Evolutionary conservation across 768 basidiomycete genomes (phyloP).

Genomic region (Psilocybe tampanensis): DNA sequence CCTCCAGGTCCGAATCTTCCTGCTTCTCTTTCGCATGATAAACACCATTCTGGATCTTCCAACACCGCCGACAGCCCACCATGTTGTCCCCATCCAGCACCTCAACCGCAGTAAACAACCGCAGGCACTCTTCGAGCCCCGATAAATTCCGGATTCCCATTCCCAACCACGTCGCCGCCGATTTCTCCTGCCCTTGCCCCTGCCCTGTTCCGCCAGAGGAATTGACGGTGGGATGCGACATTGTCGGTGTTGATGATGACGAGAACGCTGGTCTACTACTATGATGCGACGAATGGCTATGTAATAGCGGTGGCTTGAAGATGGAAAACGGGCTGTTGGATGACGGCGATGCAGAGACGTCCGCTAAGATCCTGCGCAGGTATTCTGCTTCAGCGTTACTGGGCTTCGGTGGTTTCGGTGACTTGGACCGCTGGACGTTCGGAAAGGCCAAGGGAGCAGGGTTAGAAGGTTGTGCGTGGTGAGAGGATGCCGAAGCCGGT

Average conservation of each 20-base stretch:
- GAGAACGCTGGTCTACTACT: not conserved
- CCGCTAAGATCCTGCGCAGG: constrained; percentile 68
- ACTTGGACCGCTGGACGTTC: constrained; percentile 37
- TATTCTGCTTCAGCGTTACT: constrained; percentile 63
- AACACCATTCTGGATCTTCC: constrained; percentile 84
- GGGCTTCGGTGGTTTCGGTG: constrained; percentile 56
- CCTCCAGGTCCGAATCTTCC: constrained; percentile 33
- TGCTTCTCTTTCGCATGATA: constrained; percentile 31
- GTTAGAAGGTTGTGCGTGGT: constrained; percentile 3
- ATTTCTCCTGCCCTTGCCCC: constrained; percentile 8
- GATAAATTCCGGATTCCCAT: constrained; percentile 51
- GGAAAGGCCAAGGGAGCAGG: constrained; percentile 16
- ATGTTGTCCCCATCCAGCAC: constrained; percentile 92
- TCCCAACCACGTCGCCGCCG: constrained; percentile 37
- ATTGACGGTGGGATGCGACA: not conserved
- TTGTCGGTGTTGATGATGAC: not conserved
- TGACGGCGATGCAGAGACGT: constrained; percentile 45
- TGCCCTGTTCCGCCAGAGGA: not conserved
- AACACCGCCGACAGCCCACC: constrained; percentile 92
- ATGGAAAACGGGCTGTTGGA: constrained; percentile 50
- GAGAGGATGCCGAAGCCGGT: not conserved
- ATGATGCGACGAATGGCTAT: constrained; percentile 15
- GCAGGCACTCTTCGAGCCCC: constrained; percentile 77
- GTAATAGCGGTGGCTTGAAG: constrained; percentile 40
- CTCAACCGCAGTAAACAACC: constrained; percentile 92